Evolutionary conservation across 805 yeast genomes (phyloP).

Genomic region (Wickerhamomyces xylosicus): DNA sequence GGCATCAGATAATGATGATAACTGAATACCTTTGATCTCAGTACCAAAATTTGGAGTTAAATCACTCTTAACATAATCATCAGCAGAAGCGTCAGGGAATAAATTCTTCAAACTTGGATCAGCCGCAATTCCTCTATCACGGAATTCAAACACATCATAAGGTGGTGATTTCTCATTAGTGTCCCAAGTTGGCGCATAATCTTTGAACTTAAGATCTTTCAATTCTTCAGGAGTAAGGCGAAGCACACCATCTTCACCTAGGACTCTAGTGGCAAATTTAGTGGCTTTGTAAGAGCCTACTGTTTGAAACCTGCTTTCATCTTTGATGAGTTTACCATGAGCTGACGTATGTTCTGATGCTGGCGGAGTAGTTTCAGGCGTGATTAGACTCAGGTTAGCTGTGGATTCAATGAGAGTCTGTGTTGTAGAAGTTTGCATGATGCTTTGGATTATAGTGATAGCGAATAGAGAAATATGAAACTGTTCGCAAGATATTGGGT

Average conservation of each 20-base stretch:
- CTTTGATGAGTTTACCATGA: too few relatives aligned
- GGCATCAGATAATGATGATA: constrained; percentile 37
- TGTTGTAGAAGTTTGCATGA: too few relatives aligned
- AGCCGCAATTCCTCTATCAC: constrained; percentile 3
- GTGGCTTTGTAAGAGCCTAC: constrained; percentile 1
- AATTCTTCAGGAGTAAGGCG: constrained; percentile 1
- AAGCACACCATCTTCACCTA: constrained; percentile 1
- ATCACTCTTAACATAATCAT: neutral
- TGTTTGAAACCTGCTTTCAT: neutral
- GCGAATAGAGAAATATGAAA: too few relatives aligned
- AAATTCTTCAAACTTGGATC: constrained; percentile 2
- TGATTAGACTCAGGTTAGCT: too few relatives aligned
- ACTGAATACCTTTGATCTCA: constrained; percentile 46
- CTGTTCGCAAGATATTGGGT: too few relatives aligned
- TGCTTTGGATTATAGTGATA: too few relatives aligned
- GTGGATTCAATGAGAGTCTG: too few relatives aligned
- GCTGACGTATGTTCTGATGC: too few relatives aligned
- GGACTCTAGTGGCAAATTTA: constrained; percentile 1
- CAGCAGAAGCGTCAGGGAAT: constrained; percentile 1
- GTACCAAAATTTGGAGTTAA: constrained; percentile 58
- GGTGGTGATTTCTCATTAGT: constrained; percentile 2
- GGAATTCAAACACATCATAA: constrained; percentile 1
- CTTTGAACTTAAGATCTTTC: constrained; percentile 1
- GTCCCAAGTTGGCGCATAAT: constrained; percentile 4
- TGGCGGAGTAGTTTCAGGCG: too few relatives aligned